phyloP scores from a whole-genome alignment of 2,329 filamentous ascomycete species.

The Trichoderma koningiopsis region DNA sequence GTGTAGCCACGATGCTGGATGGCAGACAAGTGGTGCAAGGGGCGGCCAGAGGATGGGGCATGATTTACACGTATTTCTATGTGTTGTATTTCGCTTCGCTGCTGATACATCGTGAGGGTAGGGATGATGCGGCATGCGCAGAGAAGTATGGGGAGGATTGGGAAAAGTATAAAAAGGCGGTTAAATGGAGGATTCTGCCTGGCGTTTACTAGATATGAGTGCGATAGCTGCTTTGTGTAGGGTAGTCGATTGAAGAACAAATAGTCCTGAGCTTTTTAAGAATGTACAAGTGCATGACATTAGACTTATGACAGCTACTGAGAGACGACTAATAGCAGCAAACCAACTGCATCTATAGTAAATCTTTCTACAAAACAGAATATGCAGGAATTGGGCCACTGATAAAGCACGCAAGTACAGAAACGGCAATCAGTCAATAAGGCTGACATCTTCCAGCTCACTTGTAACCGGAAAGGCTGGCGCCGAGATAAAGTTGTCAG shows the following conservation, averaged over 20 bases:
- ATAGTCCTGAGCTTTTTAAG: neutral
- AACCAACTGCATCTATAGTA: neutral
- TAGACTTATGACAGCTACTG: neutral
- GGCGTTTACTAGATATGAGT: constrained; percentile 64
- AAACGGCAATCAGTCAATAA: neutral
- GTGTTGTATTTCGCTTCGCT: constrained; percentile 83
- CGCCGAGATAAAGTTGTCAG: neutral
- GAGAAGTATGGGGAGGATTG: constrained; percentile 89
- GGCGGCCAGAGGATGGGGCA: constrained; percentile 77
- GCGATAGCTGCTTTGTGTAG: neutral
- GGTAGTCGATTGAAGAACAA: neutral
- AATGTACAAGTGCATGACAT: neutral
- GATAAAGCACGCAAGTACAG: neutral
- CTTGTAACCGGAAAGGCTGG: constrained; percentile 6
- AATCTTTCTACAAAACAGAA: neutral
- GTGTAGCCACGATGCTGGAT: constrained; percentile 56
- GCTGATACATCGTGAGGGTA: constrained; percentile 77
- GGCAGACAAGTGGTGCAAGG: constrained; percentile 66
- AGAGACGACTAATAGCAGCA: neutral
- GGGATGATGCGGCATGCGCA: constrained; percentile 84
- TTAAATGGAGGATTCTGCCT: constrained; percentile 77
- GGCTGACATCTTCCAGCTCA: neutral
- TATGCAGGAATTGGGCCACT: neutral
- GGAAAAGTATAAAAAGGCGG: constrained; percentile 78
- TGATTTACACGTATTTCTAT: constrained; percentile 89